phyloP scores from a whole-genome alignment of 148 eudicot genomes.

The Dianthus caryophyllus region DNA sequence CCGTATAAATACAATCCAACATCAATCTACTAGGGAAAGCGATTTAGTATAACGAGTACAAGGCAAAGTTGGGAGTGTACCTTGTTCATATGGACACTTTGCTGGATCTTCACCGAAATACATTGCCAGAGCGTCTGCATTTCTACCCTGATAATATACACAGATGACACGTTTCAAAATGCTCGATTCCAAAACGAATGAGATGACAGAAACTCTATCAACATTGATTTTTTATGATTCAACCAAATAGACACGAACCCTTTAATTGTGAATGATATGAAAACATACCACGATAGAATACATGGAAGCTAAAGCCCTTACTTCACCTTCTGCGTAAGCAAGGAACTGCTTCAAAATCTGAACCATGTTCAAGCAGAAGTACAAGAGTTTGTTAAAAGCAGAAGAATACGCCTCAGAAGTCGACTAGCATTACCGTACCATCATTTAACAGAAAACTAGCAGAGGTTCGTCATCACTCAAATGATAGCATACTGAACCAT shows the following conservation, averaged over 20 bases:
- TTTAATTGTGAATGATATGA: neutral
- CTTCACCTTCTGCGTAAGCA: conserved; percentile 80
- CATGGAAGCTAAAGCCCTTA: conserved; percentile 64
- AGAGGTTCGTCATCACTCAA: neutral
- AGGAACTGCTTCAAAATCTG: conserved; percentile 72
- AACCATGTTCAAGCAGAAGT: conserved; percentile 8
- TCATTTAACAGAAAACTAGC: too few species aligned
- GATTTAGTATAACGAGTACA: too few species aligned
- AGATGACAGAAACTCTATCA: too few species aligned
- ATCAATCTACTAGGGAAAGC: too few species aligned
- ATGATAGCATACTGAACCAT: neutral
- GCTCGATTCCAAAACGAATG: neutral
- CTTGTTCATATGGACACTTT: conserved; percentile 90
- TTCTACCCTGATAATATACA: conserved; percentile 56
- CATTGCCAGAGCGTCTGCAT: conserved; percentile 79
- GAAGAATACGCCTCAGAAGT: neutral
- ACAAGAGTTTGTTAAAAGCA: neutral
- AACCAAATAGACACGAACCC: neutral
- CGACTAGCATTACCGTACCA: too few species aligned
- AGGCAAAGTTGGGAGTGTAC: conserved; percentile 28
- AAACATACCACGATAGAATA: conserved; percentile 78
- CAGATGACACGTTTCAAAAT: neutral
- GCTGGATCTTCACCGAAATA: conserved; percentile 98
- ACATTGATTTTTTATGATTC: too few species aligned
- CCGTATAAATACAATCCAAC: too few species aligned